These are phyloP conservation scores for Chaetomium cochliodes DNA, from an alignment of 495 filamentous ascomycete genomes.

Conservation along the genomic window DNA sequence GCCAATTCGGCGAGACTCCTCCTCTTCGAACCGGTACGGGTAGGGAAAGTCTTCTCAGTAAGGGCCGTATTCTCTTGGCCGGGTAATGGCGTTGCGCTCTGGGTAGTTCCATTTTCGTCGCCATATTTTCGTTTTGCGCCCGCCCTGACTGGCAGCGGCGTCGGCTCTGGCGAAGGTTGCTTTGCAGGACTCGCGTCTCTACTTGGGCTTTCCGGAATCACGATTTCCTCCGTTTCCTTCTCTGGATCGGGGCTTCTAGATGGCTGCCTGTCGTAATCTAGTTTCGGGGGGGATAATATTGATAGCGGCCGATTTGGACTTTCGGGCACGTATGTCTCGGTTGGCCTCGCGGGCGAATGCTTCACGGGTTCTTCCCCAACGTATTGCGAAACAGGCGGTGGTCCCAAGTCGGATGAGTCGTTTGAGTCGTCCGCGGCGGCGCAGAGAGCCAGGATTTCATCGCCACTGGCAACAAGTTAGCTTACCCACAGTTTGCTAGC, in stretches of 20 bases:
- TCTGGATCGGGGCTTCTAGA: slow-evolving; percentile 24
- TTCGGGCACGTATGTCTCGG: slow-evolving; percentile 18
- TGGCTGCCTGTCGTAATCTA: slow-evolving; percentile 26
- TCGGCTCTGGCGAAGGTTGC: slow-evolving; percentile 13
- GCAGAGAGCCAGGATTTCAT: slow-evolving; percentile 51
- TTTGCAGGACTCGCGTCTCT: not conserved
- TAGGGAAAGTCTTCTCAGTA: slow-evolving; percentile 18
- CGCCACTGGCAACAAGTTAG: slow-evolving; percentile 31
- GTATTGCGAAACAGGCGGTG: slow-evolving; percentile 62
- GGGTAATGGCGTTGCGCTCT: slow-evolving; percentile 9
- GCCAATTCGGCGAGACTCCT: slow-evolving; percentile 41
- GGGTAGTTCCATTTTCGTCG: slow-evolving; percentile 33
- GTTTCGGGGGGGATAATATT: slow-evolving; percentile 18
- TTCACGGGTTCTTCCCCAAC: slow-evolving; percentile 63
- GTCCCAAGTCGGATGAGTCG: slow-evolving; percentile 66
- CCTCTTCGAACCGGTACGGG: slow-evolving; percentile 22
- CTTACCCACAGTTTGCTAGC: not conserved
- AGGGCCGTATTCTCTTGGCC: slow-evolving; percentile 37
- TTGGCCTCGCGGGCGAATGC: slow-evolving; percentile 39
- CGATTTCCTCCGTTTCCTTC: slow-evolving; percentile 17
- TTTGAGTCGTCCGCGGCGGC: slow-evolving; percentile 48
- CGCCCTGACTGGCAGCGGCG: slow-evolving; percentile 22
- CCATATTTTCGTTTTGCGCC: slow-evolving; percentile 39
- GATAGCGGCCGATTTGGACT: slow-evolving; percentile 16
- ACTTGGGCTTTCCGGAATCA: slow-evolving; percentile 8